These are phyloP conservation scores for Dichotomopilus funicola DNA, from an alignment of 2,329 filamentous ascomycete genomes.

Conservation along the genomic window DNA sequence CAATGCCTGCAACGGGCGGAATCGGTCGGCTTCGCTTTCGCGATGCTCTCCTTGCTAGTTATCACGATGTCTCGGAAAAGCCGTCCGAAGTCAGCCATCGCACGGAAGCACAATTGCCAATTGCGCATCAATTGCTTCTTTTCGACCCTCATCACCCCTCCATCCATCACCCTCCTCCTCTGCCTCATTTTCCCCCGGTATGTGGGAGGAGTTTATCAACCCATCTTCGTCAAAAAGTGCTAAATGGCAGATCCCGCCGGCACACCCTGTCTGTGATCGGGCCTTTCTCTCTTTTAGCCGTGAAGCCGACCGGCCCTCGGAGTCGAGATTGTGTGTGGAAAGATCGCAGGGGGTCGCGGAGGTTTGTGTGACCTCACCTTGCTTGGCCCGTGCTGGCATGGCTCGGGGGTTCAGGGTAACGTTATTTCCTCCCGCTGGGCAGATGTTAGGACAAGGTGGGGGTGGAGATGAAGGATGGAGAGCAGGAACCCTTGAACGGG, in stretches of 20 bases:
- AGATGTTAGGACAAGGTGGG: no score
- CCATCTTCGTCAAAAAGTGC: no score
- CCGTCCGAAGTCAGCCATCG: neutral
- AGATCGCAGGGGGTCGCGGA: conserved; percentile 6
- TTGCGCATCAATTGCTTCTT: conserved; percentile 4
- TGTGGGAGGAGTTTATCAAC: no score
- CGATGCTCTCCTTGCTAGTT: no score
- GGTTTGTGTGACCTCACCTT: conserved; percentile 3
- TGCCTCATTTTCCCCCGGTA: no score
- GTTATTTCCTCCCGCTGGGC: no score
- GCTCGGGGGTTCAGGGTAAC: no score
- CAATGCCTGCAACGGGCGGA: no score
- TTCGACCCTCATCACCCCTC: neutral
- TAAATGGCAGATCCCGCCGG: conserved; percentile 5
- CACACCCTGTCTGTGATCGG: conserved; percentile 6
- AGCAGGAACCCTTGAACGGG: no score
- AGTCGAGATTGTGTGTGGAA: neutral
- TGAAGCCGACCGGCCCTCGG: conserved; percentile 9
- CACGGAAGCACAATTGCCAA: neutral
- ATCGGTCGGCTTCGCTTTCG: no score
- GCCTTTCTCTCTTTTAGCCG: conserved; percentile 18
- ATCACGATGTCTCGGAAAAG: neutral
- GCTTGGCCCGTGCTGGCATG: neutral
- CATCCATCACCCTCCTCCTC: no score
- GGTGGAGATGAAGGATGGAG: no score